Base-by-base conservation (phyloP, 2,329 filamentous ascomycete genomes). In the Talaromyces sp. region DNA sequence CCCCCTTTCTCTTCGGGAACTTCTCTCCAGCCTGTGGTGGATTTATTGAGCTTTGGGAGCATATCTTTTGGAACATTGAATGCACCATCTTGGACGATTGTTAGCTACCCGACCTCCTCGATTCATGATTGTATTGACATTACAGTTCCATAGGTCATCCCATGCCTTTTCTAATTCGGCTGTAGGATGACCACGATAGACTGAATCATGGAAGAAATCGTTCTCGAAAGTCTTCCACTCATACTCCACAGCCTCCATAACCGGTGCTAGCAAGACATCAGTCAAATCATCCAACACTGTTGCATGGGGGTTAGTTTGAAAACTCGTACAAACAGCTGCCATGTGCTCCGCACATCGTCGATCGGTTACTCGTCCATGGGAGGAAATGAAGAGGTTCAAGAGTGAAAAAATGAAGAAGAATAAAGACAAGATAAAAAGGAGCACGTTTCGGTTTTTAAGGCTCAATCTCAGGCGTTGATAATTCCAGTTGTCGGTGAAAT, bases 111-210 rank as follows among this genome's bases (percentile, higher is more conserved):
- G n/a, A 37, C 13, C 35, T 37, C n/a, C 35, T 37, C 35, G 35
- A 37, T 37, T 37, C 35, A 37, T 15, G 35, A 37, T 37, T 15
- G 35, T 37, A 37, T 37, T 15, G n/a, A 37, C 35, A 13, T 22
- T 37, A 52, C 48, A 52, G 17, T 52, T 21, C 48, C 48, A 52
- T 21, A 52, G 11, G 28, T 52, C 48, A 37, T 37, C 48, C 48
- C 48, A 52, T 36, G 48, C 48, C 28, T 52, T 52, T 52, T 52
- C 48, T 37, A 35, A 25, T 10, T 52, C 9, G 13, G 2, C 31
- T 15, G 48, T 52, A 36, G 48, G 48, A 19, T 35, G 31, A 36
- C 48, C 48, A 15, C 35, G 21, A 37, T 52, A 52, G 17, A 43
- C 21, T 22, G 40, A 21, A 36, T 21, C n/a, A 19, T 52, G 31